Evolutionary conservation across 2,329 filamentous ascomycete genomes (phyloP).

Genomic region (Sclerotinia nivalis): DNA sequence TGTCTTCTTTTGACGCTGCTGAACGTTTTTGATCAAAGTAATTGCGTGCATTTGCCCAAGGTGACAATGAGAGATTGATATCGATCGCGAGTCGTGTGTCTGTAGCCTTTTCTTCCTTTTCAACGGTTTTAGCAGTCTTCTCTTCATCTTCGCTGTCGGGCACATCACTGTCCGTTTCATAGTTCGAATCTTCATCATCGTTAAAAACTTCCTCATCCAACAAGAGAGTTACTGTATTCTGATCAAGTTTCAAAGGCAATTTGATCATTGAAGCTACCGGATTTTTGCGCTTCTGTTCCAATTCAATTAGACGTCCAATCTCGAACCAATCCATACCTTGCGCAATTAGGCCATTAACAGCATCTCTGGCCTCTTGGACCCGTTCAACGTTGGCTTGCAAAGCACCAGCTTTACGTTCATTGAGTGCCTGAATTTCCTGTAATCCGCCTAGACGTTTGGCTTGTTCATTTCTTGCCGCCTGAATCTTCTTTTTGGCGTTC

Average conservation of each 20-base stretch:
- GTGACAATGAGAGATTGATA: constrained; percentile 77
- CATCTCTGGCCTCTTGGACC: constrained; percentile 89
- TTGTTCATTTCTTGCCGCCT: constrained; percentile 82
- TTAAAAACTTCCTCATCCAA: constrained; percentile 66
- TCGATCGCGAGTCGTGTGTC: constrained; percentile 71
- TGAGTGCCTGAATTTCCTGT: constrained; percentile 76
- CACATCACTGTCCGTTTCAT: constrained; percentile 65
- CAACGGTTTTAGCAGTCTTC: constrained; percentile 39
- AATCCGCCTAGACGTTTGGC: constrained; percentile 80
- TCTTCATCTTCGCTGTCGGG: constrained; percentile 59
- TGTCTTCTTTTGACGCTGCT: constrained; percentile 83
- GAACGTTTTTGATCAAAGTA: constrained; percentile 89
- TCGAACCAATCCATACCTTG: constrained; percentile 99
- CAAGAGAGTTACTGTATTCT: constrained; percentile 81
- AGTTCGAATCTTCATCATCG: constrained; percentile 53
- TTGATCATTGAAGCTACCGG: constrained; percentile 85
- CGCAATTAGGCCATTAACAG: constrained; percentile 85
- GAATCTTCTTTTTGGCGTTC: constrained; percentile 77
- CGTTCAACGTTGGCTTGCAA: constrained; percentile 89
- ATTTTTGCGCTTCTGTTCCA: constrained; percentile 79
- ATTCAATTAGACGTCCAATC: constrained; percentile 82
- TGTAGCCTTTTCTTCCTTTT: constrained; percentile 45
- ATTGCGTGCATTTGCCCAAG: constrained; percentile 85
- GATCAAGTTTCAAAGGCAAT: constrained; percentile 82
- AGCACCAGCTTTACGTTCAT: constrained; percentile 83